Conservation (phyloP, 2,329 filamentous ascomycete species). For the Pezicula carpinea region DNA sequence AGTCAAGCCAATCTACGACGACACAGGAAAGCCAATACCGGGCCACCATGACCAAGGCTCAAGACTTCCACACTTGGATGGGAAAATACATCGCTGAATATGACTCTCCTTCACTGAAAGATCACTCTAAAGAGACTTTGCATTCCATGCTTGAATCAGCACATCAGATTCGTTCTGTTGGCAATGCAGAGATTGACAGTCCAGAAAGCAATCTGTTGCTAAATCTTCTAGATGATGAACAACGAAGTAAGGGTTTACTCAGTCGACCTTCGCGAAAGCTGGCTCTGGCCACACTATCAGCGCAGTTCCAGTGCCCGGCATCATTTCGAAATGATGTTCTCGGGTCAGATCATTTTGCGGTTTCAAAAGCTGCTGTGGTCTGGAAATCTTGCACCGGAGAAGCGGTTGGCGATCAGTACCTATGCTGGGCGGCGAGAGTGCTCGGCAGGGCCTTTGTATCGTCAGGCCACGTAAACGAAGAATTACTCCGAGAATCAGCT, state of each 20-base stretch:
- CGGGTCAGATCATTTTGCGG: constrained; percentile 59
- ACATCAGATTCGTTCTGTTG: constrained; percentile 59
- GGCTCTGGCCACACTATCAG: constrained; percentile 69
- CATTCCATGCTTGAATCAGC: constrained; percentile 64
- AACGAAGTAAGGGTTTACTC: constrained; percentile 57
- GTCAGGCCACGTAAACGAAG: constrained; percentile 61
- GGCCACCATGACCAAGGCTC: constrained; percentile 70
- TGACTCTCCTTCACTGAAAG: constrained; percentile 34
- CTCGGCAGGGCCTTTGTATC: constrained; percentile 80
- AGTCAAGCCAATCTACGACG: constrained; percentile 70
- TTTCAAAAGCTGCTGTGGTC: constrained; percentile 58
- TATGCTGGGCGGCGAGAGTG: constrained; percentile 80
- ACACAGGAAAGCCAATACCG: constrained; percentile 82
- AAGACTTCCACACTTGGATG: constrained; percentile 76
- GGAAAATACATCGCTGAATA: constrained; percentile 63
- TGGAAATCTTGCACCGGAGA: constrained; percentile 72
- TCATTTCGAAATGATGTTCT: constrained; percentile 63
- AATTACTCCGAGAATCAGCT: constrained; percentile 55
- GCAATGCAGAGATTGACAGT: constrained; percentile 64
- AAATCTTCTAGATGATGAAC: constrained; percentile 73
- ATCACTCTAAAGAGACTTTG: constrained; percentile 52
- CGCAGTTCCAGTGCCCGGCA: constrained; percentile 62
- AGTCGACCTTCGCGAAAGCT: constrained; percentile 64
- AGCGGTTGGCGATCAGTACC: constrained; percentile 61
- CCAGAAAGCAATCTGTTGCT: constrained; percentile 76